Conservation (phyloP, 345 rosid species). For the Mercurialis annua region DNA sequence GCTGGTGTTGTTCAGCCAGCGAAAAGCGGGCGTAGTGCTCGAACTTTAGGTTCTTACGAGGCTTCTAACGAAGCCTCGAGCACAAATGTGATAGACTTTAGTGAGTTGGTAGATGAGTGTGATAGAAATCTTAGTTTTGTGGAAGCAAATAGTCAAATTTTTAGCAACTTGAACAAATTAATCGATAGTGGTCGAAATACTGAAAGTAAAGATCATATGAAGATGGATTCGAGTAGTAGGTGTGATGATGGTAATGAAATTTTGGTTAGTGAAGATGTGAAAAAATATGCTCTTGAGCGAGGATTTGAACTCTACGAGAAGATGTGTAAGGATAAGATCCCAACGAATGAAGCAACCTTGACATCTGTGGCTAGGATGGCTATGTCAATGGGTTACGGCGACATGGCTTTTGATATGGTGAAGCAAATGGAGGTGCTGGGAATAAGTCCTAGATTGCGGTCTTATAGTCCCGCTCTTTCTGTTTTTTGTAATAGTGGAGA, state of each 20-base stretch:
- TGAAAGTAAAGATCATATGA: conserved; percentile 11
- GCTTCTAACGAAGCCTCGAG: conserved; percentile 16
- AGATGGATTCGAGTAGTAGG: conserved; percentile 6
- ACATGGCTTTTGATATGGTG: conserved; percentile 68
- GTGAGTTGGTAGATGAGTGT: conserved; percentile 10
- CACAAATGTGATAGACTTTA: conserved; percentile 8
- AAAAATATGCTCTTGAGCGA: conserved; percentile 46
- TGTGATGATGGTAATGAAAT: conserved; percentile 27
- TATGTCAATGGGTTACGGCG: conserved; percentile 51
- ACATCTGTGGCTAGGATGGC: conserved; percentile 73
- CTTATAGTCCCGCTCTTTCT: conserved; percentile 62
- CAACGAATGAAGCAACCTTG: conserved; percentile 55
- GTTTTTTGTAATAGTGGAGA: conserved; percentile 42
- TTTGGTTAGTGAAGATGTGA: conserved; percentile 42
- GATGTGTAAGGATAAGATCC: conserved; percentile 45
- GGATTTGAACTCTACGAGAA: conserved; percentile 55
- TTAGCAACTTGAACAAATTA: conserved; percentile 5
- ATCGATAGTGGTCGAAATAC: neutral
- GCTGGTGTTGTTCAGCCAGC: conserved; percentile 59
- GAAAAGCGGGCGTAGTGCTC: conserved; percentile 46
- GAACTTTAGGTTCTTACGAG: conserved; percentile 26
- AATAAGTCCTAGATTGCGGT: conserved; percentile 55
- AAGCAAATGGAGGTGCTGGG: conserved; percentile 54
- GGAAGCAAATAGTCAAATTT: conserved; percentile 6
- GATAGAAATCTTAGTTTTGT: conserved; percentile 6